Base-by-base conservation (phyloP, 257 asterid genomes). In the Petunia secreta region DNA sequence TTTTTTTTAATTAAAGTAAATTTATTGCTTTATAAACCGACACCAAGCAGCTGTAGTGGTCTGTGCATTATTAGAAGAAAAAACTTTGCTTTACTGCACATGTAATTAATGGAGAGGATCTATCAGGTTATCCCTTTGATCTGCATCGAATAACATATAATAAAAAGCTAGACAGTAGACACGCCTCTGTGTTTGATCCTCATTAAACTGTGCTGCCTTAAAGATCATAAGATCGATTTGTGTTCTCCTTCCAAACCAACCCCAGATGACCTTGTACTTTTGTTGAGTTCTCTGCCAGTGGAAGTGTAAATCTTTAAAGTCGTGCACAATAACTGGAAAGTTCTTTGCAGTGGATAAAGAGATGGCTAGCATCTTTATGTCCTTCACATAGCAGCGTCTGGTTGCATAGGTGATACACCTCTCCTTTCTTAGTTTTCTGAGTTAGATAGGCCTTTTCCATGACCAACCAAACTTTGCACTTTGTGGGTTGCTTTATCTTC, bases 1-100 rank as follows among this genome's bases (percentile, higher is more conserved):
- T 69, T 55, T 76, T 4, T 78, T 25, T 85, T 63, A 34, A 59
- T 43, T 78, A 57, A 66, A 73, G 62, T 25, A 11, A 73, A 36
- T 37, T 13, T 73, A 37, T 73, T 73, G 78, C 14, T 52, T 73
- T 73, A 36, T 73, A 36, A 52, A 52, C 57, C 13, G 78, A 13
- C 34, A 36, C 63, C 63, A 73, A 73, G 46, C 63, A 0, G 6
- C 36, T 34, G 62, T 44, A 71, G 58, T 48, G 25, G 39, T 25
- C 60, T 73, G 44, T 39, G 63, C 44, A 34, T 50, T 52, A 0
- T 46, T 11, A 36, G 40, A 48, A 73, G 77, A 44, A 36, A 36
- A 52, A 11, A 36, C 0, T 36, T 37, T 39, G 13, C 65, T 60
- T 79, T 79, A 34, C 59, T 63, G 68, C 44, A 36, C 68, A 63